These are phyloP conservation scores for Priceomyces melissophilus DNA, from an alignment of 805 yeast genomes.

Conservation along the genomic window DNA sequence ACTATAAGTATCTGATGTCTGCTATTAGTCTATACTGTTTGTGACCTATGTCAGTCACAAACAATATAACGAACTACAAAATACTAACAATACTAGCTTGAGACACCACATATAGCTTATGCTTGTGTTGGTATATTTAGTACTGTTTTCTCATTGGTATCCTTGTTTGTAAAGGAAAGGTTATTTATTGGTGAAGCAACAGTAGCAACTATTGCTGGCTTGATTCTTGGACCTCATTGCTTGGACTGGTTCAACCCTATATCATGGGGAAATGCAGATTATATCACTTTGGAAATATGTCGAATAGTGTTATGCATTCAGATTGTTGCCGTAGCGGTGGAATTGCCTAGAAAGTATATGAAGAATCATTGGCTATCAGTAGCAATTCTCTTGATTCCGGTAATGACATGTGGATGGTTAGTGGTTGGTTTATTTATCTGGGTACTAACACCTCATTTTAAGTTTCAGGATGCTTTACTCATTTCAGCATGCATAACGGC, in stretches of 20 bases:
- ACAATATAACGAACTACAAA: neutral
- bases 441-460: constrained; percentile 68
- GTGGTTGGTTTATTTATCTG: constrained; percentile 77
- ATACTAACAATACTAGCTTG: constrained; percentile 24
- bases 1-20: no score
- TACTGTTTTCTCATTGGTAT: constrained; percentile 73
- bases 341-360: constrained; percentile 87
- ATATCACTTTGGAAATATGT: constrained; percentile 77
- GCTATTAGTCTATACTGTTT: no score
- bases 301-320: constrained; percentile 82
- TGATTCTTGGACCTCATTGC: constrained; percentile 86
- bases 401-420: constrained; percentile 90
- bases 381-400: constrained; percentile 69
- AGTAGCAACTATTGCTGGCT: constrained; percentile 79
- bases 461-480: constrained; percentile 67
- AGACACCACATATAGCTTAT: constrained; percentile 79
- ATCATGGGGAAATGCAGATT: constrained; percentile 82
- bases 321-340: constrained; percentile 93
- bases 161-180: constrained; percentile 77
- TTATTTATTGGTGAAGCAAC: constrained; percentile 90
- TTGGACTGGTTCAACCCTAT: constrained; percentile 79
- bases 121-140: constrained; percentile 85
- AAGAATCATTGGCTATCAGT: constrained; percentile 79
- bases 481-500: constrained; percentile 90
- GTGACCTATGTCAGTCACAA: no score